Evolutionary conservation across 176 grass and related monocot species (phyloP), one percentile per base, ranked within the genome.

Genomic region (Oropetium thomaeum): DNA sequence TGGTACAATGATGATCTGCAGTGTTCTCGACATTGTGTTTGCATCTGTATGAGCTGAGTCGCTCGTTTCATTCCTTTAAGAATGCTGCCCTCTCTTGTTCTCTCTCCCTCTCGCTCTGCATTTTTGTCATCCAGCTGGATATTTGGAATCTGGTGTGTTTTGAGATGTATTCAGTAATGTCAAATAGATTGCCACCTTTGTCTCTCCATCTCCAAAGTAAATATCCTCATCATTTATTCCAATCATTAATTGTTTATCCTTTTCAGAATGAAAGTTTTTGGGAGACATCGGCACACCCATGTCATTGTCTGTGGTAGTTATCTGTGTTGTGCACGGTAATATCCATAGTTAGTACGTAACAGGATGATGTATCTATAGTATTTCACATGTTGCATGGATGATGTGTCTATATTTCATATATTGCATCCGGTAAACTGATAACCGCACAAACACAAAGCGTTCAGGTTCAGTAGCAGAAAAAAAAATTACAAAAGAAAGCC

Each of bases 1-100:
- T 85, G 78, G 84, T 87, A 62, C 83, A 83, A 58, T 96, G 78
- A 96, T 6, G 78, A 96, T 6, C 43, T 37, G 71, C 19, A 75
- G 60, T 79, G 68, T 73, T 52, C 22, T 68, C 12, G 8, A 29
- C 49, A 59, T 77, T 84, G 58, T 62, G 37, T 77, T 70, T 37
- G 32, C 76, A 64, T 75, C 52, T 87, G 52, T 90, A 86, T 68
- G 71, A 76, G 51, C 67, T 69, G 59, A 72, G 79, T 42, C n/a
- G 33, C 80, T 72, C 57, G 5, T 67, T 77, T 68, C 53, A 34
- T 73, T 81, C 72, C 61, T 78, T 83, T 64, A 63, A 73, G 76
- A 68, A 80, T 65, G 48, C 5, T 79, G 20, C 52, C 10, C 28
- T 52, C 49, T 52, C 47, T 51, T 44, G 53, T n/a, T n/a, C 35